Conservation (phyloP, 352 stramenopile genomes). For the Globisporangium takayamanum region DNA sequence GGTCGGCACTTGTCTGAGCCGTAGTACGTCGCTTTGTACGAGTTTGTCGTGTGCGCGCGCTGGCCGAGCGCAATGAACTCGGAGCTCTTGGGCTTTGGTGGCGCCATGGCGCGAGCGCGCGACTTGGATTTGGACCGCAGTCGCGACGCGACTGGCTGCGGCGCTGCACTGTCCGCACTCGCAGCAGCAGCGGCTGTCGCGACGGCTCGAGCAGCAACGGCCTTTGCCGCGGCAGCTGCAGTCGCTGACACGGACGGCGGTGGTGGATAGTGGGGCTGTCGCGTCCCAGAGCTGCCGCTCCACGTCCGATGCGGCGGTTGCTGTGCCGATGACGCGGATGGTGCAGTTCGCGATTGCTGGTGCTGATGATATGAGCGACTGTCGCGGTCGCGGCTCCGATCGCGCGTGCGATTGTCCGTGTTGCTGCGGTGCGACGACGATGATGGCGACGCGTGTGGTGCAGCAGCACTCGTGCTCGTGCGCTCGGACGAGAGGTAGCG, state of each 20-base stretch:
- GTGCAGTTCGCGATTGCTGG: not conserved
- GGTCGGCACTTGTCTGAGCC: constrained; percentile 24
- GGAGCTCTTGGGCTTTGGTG: constrained; percentile 21
- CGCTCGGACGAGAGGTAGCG: constrained; percentile 31
- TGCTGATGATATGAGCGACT: not conserved
- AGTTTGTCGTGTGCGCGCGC: constrained; percentile 18
- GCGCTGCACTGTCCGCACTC: not conserved
- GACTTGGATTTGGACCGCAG: constrained; percentile 65
- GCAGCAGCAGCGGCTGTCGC: not conserved
- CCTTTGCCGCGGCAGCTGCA: not conserved
- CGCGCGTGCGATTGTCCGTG: too few species aligned
- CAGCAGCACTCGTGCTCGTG: not conserved
- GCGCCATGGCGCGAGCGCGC: constrained; percentile 18
- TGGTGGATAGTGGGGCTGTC: not conserved
- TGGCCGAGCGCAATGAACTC: constrained; percentile 46
- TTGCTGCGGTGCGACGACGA: not conserved
- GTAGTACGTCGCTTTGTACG: constrained; percentile 17
- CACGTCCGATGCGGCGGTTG: constrained; percentile 3
- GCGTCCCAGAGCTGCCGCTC: not conserved
- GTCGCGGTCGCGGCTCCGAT: not conserved
- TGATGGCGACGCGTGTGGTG: not conserved
- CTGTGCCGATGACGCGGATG: not conserved
- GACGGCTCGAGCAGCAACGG: not conserved
- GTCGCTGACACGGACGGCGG: not conserved
- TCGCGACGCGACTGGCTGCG: constrained; percentile 25